Conservation (phyloP, 176 grass and related monocot genomes). For the Zizania latifolia region DNA sequence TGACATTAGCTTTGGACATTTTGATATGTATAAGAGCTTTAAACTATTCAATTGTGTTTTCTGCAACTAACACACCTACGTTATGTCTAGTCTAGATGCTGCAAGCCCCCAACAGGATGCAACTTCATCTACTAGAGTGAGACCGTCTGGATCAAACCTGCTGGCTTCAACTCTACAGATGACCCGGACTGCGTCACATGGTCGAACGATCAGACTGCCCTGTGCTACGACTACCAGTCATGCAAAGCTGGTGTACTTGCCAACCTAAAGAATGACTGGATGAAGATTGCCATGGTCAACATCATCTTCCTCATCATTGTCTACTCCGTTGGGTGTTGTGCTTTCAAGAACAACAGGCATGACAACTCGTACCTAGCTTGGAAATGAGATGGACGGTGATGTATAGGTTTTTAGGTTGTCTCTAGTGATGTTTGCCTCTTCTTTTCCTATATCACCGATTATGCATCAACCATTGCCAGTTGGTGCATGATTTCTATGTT, state of each 20-base stretch:
- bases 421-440: neutral
- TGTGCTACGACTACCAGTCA: slow-evolving; percentile 61
- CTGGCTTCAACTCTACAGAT: slow-evolving; percentile 24
- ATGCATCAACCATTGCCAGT: neutral
- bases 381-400: slow-evolving; percentile 34
- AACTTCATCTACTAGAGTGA: slow-evolving; percentile 50
- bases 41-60: neutral
- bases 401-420: neutral
- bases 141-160: slow-evolving; percentile 64
- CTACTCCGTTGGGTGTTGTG: slow-evolving; percentile 36
- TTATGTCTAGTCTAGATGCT: slow-evolving; percentile 68
- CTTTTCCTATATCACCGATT: neutral
- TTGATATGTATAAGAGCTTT: neutral
- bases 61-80: neutral
- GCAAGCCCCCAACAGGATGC: slow-evolving; percentile 61
- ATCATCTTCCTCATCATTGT: slow-evolving; percentile 48
- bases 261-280: slow-evolving; percentile 51
- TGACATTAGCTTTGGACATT: neutral
- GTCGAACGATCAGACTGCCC: slow-evolving; percentile 36
- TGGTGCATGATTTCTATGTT: neutral
- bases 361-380: slow-evolving; percentile 48
- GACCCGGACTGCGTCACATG: slow-evolving; percentile 52
- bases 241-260: slow-evolving; percentile 62
- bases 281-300: slow-evolving; percentile 51
- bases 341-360: slow-evolving; percentile 50